Conservation (phyloP, 495 filamentous ascomycete species). For the Trypethelium eluteriae region DNA sequence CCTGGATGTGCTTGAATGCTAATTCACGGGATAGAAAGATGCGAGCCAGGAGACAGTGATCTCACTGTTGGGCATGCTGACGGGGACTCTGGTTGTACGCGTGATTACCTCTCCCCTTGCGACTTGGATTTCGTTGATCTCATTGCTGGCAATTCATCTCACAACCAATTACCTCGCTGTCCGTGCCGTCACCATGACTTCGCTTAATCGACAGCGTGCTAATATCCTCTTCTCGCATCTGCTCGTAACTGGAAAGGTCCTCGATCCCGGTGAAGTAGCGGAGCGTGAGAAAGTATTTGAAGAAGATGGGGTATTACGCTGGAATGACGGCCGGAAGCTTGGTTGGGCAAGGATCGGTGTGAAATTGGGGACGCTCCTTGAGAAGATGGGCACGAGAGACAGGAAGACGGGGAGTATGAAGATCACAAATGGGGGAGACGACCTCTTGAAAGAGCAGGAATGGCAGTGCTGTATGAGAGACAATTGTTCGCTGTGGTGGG, state of each 20-base stretch:
- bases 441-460: conserved; percentile 37
- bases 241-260: conserved; percentile 42
- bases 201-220: conserved; percentile 80
- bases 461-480: conserved; percentile 45
- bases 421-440: conserved; percentile 27
- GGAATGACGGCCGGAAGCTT: conserved; percentile 44
- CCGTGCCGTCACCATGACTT: conserved; percentile 70
- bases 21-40: conserved; percentile 56
- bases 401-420: conserved; percentile 33
- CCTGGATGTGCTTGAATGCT: conserved; percentile 19
- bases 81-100: conserved; percentile 72
- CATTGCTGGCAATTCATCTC: conserved; percentile 67
- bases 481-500: conserved; percentile 51
- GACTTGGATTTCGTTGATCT: conserved; percentile 68
- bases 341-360: conserved; percentile 47
- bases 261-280: conserved; percentile 58
- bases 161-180: conserved; percentile 80
- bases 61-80: conserved; percentile 81
- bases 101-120: conserved; percentile 58
- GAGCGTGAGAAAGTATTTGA: conserved; percentile 65
- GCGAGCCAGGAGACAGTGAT: conserved; percentile 95
- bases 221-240: conserved; percentile 67
- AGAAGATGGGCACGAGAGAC: conserved; percentile 28
- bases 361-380: conserved; percentile 34
- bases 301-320: conserved; percentile 52